A percentile compares a stretch with the other conserved stretches of the same genome.
phyloP scores from a whole-genome alignment of 441 rosid species.

The Erysimum pusillum region DNA sequence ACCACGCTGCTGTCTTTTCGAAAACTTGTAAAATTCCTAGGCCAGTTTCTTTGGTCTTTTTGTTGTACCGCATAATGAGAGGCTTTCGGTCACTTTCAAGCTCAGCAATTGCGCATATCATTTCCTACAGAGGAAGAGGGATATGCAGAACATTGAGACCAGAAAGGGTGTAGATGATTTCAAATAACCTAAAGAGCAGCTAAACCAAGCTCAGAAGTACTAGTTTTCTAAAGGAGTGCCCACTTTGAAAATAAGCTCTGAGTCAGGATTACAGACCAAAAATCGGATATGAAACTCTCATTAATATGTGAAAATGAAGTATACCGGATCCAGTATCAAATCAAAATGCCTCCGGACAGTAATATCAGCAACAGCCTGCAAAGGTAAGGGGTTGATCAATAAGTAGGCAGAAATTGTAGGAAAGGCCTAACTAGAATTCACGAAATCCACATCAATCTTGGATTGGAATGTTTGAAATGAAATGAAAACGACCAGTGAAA shows the following conservation, averaged over 20 bases:
- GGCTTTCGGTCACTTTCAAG: slow-evolving; percentile 91
- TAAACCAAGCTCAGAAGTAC: slow-evolving; percentile 21
- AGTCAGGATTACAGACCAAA: slow-evolving; percentile 11
- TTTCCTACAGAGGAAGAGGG: slow-evolving; percentile 62
- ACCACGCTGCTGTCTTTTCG: slow-evolving; percentile 71
- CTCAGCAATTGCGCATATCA: slow-evolving; percentile 93
- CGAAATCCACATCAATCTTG: slow-evolving; percentile 4
- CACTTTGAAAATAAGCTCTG: neutral
- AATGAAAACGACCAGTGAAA: slow-evolving; percentile 10
- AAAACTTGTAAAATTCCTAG: slow-evolving; percentile 84
- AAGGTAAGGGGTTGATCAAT: slow-evolving; percentile 27
- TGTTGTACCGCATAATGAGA: slow-evolving; percentile 67
- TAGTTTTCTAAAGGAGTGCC: slow-evolving; percentile 14
- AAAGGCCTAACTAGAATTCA: neutral
- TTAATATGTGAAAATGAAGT: slow-evolving; percentile 33
- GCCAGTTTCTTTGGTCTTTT: slow-evolving; percentile 75
- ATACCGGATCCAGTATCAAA: slow-evolving; percentile 71
- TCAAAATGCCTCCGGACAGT: slow-evolving; percentile 74
- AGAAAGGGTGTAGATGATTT: slow-evolving; percentile 13
- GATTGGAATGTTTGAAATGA: neutral
- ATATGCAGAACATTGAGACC: slow-evolving; percentile 27
- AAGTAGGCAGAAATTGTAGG: neutral
- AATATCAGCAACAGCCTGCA: slow-evolving; percentile 93
- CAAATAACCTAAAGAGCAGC: slow-evolving; percentile 20
- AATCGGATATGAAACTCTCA: neutral